A percentile compares a stretch with the other conserved stretches of the same genome.
phyloP scores from a whole-genome alignment of 495 filamentous ascomycete species.

The Daldinia bambusicola region DNA sequence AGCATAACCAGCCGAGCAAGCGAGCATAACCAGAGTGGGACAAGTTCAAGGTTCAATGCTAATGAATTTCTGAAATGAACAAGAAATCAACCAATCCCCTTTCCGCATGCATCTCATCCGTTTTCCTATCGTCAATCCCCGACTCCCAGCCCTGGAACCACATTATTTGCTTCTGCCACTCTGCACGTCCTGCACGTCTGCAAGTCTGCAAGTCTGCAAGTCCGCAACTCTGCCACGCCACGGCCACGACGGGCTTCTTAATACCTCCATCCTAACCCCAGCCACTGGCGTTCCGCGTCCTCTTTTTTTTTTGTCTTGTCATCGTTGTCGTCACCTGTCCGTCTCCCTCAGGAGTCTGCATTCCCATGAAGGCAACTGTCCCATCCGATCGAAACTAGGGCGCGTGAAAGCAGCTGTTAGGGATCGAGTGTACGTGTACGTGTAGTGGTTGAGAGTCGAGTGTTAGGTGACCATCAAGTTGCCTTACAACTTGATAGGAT shows the following conservation, averaged over 20 bases:
- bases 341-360: slow-evolving; percentile 30
- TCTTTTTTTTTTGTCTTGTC: slow-evolving; percentile 9
- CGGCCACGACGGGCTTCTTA: slow-evolving; percentile 30
- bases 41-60: slow-evolving; percentile 34
- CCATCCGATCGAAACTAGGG: slow-evolving; percentile 29
- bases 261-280: slow-evolving; percentile 19
- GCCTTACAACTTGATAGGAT: slow-evolving; percentile 9
- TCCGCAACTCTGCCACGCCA: slow-evolving; percentile 28
- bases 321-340: slow-evolving; percentile 2
- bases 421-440: slow-evolving; percentile 11
- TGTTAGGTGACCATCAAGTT: neutral
- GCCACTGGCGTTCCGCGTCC: slow-evolving; percentile 25
- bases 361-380: slow-evolving; percentile 22
- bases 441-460: neutral
- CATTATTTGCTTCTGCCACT: slow-evolving; percentile 31
- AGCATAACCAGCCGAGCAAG: neutral
- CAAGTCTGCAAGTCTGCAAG: neutral
- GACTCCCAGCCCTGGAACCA: slow-evolving; percentile 20
- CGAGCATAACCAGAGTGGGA: slow-evolving; percentile 2
- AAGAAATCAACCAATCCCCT: slow-evolving; percentile 36
- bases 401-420: slow-evolving; percentile 28
- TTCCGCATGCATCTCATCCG: slow-evolving; percentile 42
- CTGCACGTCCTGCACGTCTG: no score
- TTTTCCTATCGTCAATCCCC: slow-evolving; percentile 13
- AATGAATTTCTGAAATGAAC: slow-evolving; percentile 22